Conservation (phyloP, 2,329 filamentous ascomycete genomes). For the Calonectria pseudoreteaudii region DNA sequence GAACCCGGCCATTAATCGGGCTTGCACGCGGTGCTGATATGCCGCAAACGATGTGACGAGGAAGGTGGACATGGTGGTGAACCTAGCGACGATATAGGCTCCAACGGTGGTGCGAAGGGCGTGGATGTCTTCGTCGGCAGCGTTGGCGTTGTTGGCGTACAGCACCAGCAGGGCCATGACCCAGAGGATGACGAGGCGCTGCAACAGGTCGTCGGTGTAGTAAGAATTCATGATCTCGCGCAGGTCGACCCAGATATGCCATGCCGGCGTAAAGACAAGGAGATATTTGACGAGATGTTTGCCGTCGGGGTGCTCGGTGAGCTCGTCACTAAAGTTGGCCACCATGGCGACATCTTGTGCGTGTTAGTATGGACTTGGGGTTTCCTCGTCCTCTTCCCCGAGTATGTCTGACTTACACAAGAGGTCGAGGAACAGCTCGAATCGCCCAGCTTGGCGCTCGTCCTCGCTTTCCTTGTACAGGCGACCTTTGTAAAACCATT, state of each 20-base stretch:
- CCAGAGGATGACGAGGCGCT: constrained; percentile 61
- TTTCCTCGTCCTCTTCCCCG: neutral
- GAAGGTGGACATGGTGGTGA: constrained; percentile 54
- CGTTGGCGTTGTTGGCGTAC: constrained; percentile 60
- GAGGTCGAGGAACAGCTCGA: constrained; percentile 63
- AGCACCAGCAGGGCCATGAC: constrained; percentile 62
- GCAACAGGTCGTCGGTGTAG: constrained; percentile 62
- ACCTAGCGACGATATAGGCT: constrained; percentile 59
- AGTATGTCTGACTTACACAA: constrained; percentile 49
- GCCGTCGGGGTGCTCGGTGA: constrained; percentile 58
- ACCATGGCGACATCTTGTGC: constrained; percentile 58
- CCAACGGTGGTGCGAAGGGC: constrained; percentile 59
- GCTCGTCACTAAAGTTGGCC: constrained; percentile 62
- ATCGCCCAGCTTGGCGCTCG: constrained; percentile 58
- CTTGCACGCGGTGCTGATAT: constrained; percentile 60
- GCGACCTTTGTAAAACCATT: constrained; percentile 58
- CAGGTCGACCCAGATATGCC: constrained; percentile 63
- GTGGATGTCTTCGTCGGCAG: constrained; percentile 55
- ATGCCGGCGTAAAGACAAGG: constrained; percentile 60
- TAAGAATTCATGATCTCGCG: constrained; percentile 65
- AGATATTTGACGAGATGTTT: constrained; percentile 60
- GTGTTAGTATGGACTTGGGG: neutral
- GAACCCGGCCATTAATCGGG: constrained; percentile 56
- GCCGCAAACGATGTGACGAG: constrained; percentile 58
- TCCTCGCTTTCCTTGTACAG: constrained; percentile 56